Evolutionary conservation across 805 yeast species (phyloP).

Genomic region (Candida coquimbonensis): DNA sequence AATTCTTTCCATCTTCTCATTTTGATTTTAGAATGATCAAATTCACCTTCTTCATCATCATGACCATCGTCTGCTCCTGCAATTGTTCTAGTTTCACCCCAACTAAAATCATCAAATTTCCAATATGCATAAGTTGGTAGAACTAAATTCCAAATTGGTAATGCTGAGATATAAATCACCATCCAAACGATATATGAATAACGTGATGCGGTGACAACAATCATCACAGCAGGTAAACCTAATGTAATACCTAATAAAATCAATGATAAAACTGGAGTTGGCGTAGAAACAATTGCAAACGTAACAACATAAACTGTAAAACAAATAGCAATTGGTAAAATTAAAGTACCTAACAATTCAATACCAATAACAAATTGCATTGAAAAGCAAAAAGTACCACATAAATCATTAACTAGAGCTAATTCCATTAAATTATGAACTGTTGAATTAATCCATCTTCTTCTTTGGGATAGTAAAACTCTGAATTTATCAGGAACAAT

Average conservation of each 20-base stretch:
- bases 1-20: slow-evolving; percentile 95
- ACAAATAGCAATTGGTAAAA: slow-evolving; percentile 80
- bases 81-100: slow-evolving; percentile 93
- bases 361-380: slow-evolving; percentile 88
- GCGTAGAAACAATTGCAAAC: slow-evolving; percentile 59
- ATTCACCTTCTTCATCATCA: slow-evolving; percentile 68
- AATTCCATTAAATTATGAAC: slow-evolving; percentile 89
- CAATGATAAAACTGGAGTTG: slow-evolving; percentile 74
- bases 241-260: slow-evolving; percentile 69
- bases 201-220: slow-evolving; percentile 74
- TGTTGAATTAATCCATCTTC: slow-evolving; percentile 96
- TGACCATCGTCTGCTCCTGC: slow-evolving; percentile 65
- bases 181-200: slow-evolving; percentile 72
- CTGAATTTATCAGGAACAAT: slow-evolving; percentile 77
- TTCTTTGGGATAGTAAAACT: slow-evolving; percentile 82
- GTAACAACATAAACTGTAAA: slow-evolving; percentile 77
- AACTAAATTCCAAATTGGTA: slow-evolving; percentile 92
- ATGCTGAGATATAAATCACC: slow-evolving; percentile 65
- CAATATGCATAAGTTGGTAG: slow-evolving; percentile 84
- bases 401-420: slow-evolving; percentile 73
- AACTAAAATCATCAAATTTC: slow-evolving; percentile 93
- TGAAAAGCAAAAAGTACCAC: slow-evolving; percentile 92
- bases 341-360: slow-evolving; percentile 81
- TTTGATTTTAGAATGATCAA: slow-evolving; percentile 82
- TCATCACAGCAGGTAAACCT: slow-evolving; percentile 79